phyloP scores from a whole-genome alignment of 768 basidiomycete species.

The Phlebiopsis flavidoalba region DNA sequence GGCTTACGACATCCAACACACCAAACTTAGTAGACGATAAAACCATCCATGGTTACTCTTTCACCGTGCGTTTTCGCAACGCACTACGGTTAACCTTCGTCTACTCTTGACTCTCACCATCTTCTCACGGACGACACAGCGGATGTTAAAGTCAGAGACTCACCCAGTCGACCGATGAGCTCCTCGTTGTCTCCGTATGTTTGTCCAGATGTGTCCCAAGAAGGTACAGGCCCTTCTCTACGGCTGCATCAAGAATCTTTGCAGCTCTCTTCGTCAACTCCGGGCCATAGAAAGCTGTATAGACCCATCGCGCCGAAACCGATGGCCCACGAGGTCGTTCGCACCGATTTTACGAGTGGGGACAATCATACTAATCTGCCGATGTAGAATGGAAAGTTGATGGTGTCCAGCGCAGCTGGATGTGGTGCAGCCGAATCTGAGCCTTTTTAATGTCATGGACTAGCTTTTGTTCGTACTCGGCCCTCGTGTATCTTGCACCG shows the following conservation, averaged over 20 bases:
- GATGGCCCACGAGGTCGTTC: conserved; percentile 41
- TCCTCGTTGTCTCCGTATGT: conserved; percentile 40
- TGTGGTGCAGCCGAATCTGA: no score
- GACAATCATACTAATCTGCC: conserved; percentile 6
- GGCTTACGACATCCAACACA: conserved; percentile 14
- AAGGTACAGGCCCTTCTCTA: conserved; percentile 36
- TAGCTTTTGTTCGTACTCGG: no score
- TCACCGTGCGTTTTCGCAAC: conserved; percentile 48
- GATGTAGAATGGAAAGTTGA: no score
- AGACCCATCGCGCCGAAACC: conserved; percentile 63
- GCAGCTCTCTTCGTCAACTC: conserved; percentile 52
- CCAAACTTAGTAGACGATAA: conserved; percentile 63
- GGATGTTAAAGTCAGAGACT: conserved; percentile 3
- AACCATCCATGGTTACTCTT: conserved; percentile 44
- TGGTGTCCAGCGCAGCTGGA: no score
- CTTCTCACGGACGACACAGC: not conserved
- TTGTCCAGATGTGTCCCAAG: conserved; percentile 44
- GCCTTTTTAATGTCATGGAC: no score
- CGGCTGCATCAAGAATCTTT: conserved; percentile 46
- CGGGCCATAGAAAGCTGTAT: conserved; percentile 42
- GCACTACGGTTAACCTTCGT: no score
- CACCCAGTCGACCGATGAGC: conserved; percentile 40
- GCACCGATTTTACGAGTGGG: conserved; percentile 42
- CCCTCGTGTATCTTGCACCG: no score
- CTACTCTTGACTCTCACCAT: no score